These are phyloP conservation scores for Spirogloea muscicola DNA, from an alignment of 139 green algal genomes.

Conservation along the genomic window DNA sequence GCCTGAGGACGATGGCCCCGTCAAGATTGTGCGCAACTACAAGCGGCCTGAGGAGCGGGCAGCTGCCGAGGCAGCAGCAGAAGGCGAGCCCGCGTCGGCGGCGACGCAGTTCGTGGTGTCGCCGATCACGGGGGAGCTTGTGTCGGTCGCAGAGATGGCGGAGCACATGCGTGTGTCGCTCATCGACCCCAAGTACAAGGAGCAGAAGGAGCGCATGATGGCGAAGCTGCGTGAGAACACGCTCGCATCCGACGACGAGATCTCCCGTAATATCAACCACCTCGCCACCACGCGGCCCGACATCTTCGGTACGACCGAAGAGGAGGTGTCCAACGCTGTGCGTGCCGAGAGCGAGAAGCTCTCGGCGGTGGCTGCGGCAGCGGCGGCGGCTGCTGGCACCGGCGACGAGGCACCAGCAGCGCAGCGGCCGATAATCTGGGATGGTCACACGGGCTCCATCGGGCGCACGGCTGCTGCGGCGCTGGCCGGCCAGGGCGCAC, in stretches of 20 bases:
- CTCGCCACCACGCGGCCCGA: slow-evolving; percentile 84
- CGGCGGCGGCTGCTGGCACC: slow-evolving; percentile 45
- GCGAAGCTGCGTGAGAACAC: slow-evolving; percentile 77
- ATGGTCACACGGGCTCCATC: slow-evolving; percentile 35
- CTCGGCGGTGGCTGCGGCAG: slow-evolving; percentile 59
- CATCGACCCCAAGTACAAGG: slow-evolving; percentile 88
- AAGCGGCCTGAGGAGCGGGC: slow-evolving; percentile 56
- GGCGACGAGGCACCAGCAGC: slow-evolving; percentile 33
- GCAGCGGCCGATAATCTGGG: slow-evolving; percentile 29
- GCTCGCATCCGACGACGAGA: slow-evolving; percentile 88
- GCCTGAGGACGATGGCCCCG: slow-evolving; percentile 57
- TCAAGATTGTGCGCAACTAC: slow-evolving; percentile 91
- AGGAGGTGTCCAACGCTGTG: slow-evolving; percentile 71
- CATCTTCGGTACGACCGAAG: slow-evolving; percentile 86
- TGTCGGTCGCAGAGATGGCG: slow-evolving; percentile 74
- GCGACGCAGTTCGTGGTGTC: slow-evolving; percentile 82
- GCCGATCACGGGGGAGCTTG: slow-evolving; percentile 87
- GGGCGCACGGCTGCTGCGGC: slow-evolving; percentile 10
- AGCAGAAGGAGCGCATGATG: slow-evolving; percentile 92
- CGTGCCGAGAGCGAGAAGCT: slow-evolving; percentile 72
- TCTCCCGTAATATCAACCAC: slow-evolving; percentile 79
- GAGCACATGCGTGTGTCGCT: slow-evolving; percentile 86
- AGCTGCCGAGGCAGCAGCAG: slow-evolving; percentile 29
- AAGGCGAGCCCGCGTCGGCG: too few relatives aligned
- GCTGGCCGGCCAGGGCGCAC: too few relatives aligned